Percentiles rank a stretch among this genome's conserved stretches.
phyloP scores from a whole-genome alignment of 495 filamentous ascomycete genomes.

The Xylaria curta region DNA sequence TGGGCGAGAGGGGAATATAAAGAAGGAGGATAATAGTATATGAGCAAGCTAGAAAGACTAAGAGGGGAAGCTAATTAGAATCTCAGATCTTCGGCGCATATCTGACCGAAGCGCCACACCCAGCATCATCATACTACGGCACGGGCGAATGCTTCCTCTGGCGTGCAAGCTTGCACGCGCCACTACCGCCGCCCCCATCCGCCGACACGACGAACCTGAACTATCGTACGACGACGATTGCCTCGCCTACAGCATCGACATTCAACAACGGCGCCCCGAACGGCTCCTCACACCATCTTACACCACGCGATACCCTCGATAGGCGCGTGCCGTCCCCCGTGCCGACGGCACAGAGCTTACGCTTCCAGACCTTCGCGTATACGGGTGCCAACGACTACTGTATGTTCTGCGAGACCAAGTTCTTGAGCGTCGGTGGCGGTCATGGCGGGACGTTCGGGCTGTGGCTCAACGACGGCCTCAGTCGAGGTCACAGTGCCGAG shows the following conservation, averaged over 20 bases:
- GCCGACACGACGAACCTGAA: constrained; percentile 72
- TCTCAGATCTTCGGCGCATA: constrained; percentile 88
- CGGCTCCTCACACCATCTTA: constrained; percentile 41
- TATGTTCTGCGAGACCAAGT: constrained; percentile 89
- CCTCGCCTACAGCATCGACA: constrained; percentile 32
- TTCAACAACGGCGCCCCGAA: constrained; percentile 8
- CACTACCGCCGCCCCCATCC: constrained; percentile 75
- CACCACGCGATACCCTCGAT: constrained; percentile 30
- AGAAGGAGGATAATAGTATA: constrained; percentile 1
- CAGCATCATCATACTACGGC: constrained; percentile 85
- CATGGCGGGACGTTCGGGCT: constrained; percentile 90
- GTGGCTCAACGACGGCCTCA: constrained; percentile 90
- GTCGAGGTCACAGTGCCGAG: constrained; percentile 78
- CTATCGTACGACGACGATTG: constrained; percentile 72
- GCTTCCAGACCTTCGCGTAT: constrained; percentile 97
- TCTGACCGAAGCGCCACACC: constrained; percentile 84
- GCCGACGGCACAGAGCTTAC: constrained; percentile 60
- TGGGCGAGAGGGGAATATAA: not conserved
- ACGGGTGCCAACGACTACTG: constrained; percentile 93
- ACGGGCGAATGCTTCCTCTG: constrained; percentile 98
- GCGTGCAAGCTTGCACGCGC: constrained; percentile 71
- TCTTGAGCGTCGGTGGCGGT: constrained; percentile 81
- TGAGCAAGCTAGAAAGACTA: not conserved
- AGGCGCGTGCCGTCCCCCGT: constrained; percentile 23
- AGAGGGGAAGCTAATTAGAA: not conserved